phyloP scores from a whole-genome alignment of 495 filamentous ascomycete genomes.

The Trichoderma erinaceum region DNA sequence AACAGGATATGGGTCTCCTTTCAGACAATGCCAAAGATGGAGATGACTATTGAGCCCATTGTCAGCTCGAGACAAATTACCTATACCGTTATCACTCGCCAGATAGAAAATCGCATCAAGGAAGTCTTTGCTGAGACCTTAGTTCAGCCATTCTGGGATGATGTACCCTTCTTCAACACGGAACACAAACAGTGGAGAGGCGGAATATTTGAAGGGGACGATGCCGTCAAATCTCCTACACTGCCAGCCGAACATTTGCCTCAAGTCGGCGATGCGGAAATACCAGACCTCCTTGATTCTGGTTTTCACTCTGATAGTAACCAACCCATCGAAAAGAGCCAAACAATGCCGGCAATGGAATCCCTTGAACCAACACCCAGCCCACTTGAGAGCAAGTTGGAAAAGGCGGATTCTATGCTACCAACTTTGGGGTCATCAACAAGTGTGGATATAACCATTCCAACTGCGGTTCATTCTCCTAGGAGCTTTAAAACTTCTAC shows the following conservation, averaged over 20 bases:
- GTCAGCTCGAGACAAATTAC: conserved; percentile 94
- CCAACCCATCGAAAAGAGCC: conserved; percentile 53
- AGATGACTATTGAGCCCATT: conserved; percentile 86
- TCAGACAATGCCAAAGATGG: conserved; percentile 83
- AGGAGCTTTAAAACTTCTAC: conserved; percentile 37
- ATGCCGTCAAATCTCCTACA: conserved; percentile 29
- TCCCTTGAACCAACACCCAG: conserved; percentile 22
- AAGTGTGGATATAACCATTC: conserved; percentile 29
- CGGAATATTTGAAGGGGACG: conserved; percentile 76
- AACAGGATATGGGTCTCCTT: conserved; percentile 95
- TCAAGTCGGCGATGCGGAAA: conserved; percentile 52
- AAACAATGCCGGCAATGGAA: conserved; percentile 42
- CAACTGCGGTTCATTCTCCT: conserved; percentile 28
- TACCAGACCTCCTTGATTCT: conserved; percentile 37
- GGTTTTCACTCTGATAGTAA: conserved; percentile 29
- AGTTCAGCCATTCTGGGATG: conserved; percentile 94
- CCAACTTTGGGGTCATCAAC: conserved; percentile 32
- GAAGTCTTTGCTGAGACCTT: conserved; percentile 89
- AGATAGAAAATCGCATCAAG: conserved; percentile 89
- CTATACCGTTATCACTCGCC: conserved; percentile 80
- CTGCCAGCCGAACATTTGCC: conserved; percentile 43
- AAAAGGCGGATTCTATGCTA: conserved; percentile 26
- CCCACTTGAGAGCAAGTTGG: conserved; percentile 36
- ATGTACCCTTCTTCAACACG: conserved; percentile 82
- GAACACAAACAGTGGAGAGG: conserved; percentile 69